Conservation (phyloP, 2,329 filamentous ascomycete species). For the Aureobasidium sp. region DNA sequence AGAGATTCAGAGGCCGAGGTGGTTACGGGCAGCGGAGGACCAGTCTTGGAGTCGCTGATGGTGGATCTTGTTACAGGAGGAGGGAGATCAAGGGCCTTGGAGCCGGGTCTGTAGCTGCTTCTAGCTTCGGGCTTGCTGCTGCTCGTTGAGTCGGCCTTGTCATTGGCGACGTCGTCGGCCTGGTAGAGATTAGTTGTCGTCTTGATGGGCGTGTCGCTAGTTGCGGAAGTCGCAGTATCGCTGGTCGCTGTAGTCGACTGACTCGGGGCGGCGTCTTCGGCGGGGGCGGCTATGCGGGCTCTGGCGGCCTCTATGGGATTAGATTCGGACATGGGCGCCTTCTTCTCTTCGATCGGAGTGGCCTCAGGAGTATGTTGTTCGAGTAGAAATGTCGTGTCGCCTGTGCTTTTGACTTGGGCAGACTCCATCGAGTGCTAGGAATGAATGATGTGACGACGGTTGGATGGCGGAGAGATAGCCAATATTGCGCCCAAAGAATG, state of each 20-base stretch:
- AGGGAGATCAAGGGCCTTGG: background rate
- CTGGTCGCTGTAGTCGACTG: background rate
- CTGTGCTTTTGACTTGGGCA: constrained; percentile 5
- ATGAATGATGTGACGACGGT: background rate
- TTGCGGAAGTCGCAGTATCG: background rate
- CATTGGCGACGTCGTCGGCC: background rate
- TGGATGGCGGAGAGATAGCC: background rate
- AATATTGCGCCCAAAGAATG: constrained; percentile 2
- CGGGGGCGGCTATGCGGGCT: background rate
- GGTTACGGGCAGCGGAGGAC: background rate
- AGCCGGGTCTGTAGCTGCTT: background rate
- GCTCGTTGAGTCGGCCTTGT: background rate
- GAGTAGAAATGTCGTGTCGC: constrained; percentile 10
- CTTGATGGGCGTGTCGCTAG: background rate
- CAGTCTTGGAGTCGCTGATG: background rate
- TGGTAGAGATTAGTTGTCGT: background rate
- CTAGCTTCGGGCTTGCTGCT: background rate
- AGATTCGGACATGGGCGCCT: background rate
- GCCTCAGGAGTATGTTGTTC: constrained; percentile 4
- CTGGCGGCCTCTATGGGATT: background rate
- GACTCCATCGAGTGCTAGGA: background rate
- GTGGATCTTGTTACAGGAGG: background rate
- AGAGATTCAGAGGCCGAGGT: background rate
- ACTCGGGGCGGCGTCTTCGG: background rate
- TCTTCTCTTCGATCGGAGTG: background rate